Conservation (phyloP, 2,329 filamentous ascomycete genomes). For the Scleromitrula shiraiana region DNA sequence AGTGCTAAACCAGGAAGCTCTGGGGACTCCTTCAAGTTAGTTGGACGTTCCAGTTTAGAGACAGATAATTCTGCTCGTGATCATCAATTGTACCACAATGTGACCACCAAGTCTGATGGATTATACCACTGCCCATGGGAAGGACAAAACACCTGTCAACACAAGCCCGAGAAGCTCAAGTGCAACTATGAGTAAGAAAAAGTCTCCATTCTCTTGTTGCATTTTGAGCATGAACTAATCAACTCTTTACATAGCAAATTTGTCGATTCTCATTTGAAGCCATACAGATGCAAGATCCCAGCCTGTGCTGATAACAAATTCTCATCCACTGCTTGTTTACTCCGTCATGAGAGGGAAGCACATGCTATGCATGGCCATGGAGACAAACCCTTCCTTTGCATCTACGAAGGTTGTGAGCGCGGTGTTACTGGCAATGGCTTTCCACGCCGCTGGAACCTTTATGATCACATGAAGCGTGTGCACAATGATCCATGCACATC, state of each 20-base stretch:
- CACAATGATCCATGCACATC: conserved; percentile 46
- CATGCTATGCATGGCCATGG: conserved; percentile 94
- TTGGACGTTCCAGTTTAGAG: conserved; percentile 26
- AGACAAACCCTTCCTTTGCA: conserved; percentile 85
- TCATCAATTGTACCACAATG: conserved; percentile 65
- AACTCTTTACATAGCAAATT: conserved; percentile 63
- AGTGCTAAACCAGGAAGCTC: conserved; percentile 19
- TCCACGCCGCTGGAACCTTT: conserved; percentile 88
- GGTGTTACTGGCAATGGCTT: conserved; percentile 79
- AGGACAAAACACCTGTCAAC: conserved; percentile 64
- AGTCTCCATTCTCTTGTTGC: neutral
- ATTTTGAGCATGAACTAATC: conserved; percentile 20
- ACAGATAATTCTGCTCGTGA: conserved; percentile 42
- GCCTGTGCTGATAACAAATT: conserved; percentile 81
- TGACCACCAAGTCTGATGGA: conserved; percentile 56
- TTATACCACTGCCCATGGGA: conserved; percentile 91
- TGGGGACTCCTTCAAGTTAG: conserved; percentile 26
- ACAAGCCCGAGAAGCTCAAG: conserved; percentile 93
- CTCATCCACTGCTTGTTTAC: conserved; percentile 88
- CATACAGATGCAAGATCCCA: conserved; percentile 85
- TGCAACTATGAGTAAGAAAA: conserved; percentile 94
- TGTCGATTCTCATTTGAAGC: conserved; percentile 92
- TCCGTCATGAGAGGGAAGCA: conserved; percentile 90
- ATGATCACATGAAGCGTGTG: conserved; percentile 95
- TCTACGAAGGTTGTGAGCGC: conserved; percentile 80